Conservation (phyloP, 208 protist species). For the Blastocrithidia nonstop region DNA sequence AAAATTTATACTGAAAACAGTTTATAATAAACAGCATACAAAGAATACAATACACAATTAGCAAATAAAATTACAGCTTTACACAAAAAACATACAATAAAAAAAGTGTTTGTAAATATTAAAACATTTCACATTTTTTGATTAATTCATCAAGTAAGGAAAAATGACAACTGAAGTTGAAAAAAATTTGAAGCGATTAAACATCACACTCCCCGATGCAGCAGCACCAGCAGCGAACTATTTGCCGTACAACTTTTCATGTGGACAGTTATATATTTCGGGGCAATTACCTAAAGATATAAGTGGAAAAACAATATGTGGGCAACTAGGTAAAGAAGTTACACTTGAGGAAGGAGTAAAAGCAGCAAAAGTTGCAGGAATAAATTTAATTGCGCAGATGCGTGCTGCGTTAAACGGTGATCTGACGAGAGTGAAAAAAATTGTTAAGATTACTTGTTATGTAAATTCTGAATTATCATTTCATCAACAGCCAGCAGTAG, state of each 20-base stretch:
- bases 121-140: too few species aligned
- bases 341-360: conserved; percentile 37
- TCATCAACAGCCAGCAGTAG: conserved; percentile 42
- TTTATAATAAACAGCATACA: too few species aligned
- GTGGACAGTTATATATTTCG: conserved; percentile 33
- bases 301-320: conserved; percentile 21
- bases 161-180: too few species aligned
- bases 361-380: conserved; percentile 25
- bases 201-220: conserved; percentile 34
- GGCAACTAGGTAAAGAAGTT: conserved; percentile 32
- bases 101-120: too few species aligned
- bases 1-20: too few species aligned
- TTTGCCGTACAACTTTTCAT: conserved; percentile 28
- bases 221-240: conserved; percentile 57
- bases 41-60: too few species aligned
- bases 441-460: conserved; percentile 66
- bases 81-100: conserved; percentile 1
- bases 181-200: too few species aligned
- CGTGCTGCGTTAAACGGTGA: conserved; percentile 38
- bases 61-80: too few species aligned
- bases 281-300: conserved; percentile 57
- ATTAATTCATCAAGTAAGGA: too few species aligned
- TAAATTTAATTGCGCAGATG: conserved; percentile 39
- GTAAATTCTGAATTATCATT: conserved; percentile 46
- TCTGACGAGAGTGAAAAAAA: conserved; percentile 43